Evolutionary conservation across 2,329 filamentous ascomycete genomes (phyloP).

Genomic region (Grosmannia serpens): DNA sequence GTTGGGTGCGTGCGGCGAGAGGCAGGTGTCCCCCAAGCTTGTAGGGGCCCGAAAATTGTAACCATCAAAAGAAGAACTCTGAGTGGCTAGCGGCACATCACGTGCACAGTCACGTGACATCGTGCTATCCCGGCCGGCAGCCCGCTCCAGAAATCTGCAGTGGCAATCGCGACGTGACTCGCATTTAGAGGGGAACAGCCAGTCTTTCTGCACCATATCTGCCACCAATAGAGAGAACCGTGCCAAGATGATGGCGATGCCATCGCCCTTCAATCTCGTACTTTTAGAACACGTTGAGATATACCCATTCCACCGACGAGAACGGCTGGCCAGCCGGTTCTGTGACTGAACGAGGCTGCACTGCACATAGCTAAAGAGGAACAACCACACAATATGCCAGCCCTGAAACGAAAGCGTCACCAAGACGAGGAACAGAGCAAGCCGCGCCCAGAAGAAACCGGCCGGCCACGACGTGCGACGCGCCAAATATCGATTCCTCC

Average conservation of each 20-base stretch:
- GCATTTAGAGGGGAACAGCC: neutral
- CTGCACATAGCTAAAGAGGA: neutral
- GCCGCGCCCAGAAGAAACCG: neutral
- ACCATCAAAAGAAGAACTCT: neutral
- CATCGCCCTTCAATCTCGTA: neutral
- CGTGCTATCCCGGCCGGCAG: neutral
- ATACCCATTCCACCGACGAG: neutral
- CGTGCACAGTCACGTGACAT: neutral
- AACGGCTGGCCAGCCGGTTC: neutral
- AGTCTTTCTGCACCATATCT: neutral
- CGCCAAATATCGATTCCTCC: constrained; percentile 23
- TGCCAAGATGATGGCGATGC: neutral
- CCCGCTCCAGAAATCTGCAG: neutral
- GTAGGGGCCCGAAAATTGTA: neutral
- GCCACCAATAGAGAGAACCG: neutral
- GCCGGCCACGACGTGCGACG: constrained; percentile 20
- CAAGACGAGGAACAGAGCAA: constrained; percentile 7
- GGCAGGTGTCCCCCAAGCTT: neutral
- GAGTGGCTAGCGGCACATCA: neutral
- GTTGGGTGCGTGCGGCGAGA: neutral
- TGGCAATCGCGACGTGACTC: neutral
- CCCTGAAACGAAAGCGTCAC: constrained; percentile 21
- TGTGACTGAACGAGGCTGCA: neutral
- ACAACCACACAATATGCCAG: constrained; percentile 13
- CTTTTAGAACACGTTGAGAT: neutral